Conservation (phyloP, 192 early-diverging fungal species). For the Piromyces finnis region DNA sequence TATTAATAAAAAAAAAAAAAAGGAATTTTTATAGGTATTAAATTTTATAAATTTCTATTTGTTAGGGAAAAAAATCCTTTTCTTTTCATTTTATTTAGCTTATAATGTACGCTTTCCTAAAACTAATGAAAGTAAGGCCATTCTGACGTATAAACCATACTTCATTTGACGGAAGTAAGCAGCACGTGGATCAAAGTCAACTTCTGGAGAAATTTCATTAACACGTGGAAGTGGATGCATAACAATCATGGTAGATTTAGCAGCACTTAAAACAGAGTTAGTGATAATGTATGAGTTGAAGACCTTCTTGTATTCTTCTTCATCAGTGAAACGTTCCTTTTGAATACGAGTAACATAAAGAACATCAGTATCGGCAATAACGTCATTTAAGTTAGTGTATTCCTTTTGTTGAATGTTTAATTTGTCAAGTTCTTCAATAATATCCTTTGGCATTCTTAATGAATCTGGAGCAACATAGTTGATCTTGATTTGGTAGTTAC, state of each 20-base stretch:
- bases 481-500: slow-evolving; percentile 81
- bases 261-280: slow-evolving; percentile 64
- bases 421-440: slow-evolving; percentile 33
- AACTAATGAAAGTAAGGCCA: slow-evolving; percentile 83
- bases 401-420: slow-evolving; percentile 43
- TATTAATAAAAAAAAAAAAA: no score
- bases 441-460: slow-evolving; percentile 71
- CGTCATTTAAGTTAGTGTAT: slow-evolving; percentile 46
- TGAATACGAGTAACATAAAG: slow-evolving; percentile 94
- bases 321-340: slow-evolving; percentile 71
- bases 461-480: slow-evolving; percentile 76
- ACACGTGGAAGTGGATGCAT: slow-evolving; percentile 97
- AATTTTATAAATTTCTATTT: no score
- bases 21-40: no score
- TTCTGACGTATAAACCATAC: slow-evolving; percentile 93
- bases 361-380: slow-evolving; percentile 79
- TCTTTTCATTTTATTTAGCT: background rate
- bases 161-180: slow-evolving; percentile 95
- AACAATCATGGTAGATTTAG: slow-evolving; percentile 92
- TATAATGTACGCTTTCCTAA: background rate
- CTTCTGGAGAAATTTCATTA: slow-evolving; percentile 88
- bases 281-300: slow-evolving; percentile 66
- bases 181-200: slow-evolving; percentile 92
- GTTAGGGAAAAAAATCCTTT: no score
- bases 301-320: slow-evolving; percentile 64